A percentile compares a stretch with the other conserved stretches of the same genome.
Conservation (phyloP, 352 stramenopile genomes). For the Pythium folliculosum region DNA sequence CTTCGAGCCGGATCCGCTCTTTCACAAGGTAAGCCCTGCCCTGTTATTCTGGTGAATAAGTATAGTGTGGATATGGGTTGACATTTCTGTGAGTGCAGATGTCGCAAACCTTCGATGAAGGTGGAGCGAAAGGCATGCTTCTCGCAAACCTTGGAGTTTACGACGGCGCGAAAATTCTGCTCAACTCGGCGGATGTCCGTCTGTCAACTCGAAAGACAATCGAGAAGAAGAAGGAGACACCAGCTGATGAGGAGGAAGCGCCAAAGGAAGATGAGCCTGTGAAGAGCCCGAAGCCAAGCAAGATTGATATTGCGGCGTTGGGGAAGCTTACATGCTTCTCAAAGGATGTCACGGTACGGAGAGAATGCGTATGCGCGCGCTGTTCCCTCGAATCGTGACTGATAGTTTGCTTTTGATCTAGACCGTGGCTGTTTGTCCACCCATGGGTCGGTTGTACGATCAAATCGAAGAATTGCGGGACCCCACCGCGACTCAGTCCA, state of each 20-base stretch:
- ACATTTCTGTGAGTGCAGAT: conserved; percentile 42
- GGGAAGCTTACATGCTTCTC: conserved; percentile 54
- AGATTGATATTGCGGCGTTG: conserved; percentile 52
- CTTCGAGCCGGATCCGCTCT: conserved; percentile 89
- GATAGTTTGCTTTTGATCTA: conserved; percentile 7
- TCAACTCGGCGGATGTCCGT: conserved; percentile 78
- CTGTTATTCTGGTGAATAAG: not conserved
- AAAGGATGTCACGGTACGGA: conserved; percentile 52
- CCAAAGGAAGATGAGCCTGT: not conserved
- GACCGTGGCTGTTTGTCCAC: conserved; percentile 63
- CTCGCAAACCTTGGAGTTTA: conserved; percentile 92
- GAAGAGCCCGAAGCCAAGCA: conserved; percentile 14
- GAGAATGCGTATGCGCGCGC: not conserved
- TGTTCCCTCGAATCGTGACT: not conserved
- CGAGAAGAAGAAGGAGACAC: conserved; percentile 27
- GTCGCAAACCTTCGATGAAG: conserved; percentile 92
- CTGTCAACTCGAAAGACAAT: conserved; percentile 57
- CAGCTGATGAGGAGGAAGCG: conserved; percentile 9
- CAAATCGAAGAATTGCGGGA: conserved; percentile 72
- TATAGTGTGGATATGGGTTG: not conserved
- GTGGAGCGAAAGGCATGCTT: conserved; percentile 91
- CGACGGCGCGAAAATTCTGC: conserved; percentile 83
- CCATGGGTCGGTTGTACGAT: conserved; percentile 67
- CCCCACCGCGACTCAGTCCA: conserved; percentile 44
- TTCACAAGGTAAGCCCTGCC: conserved; percentile 64